Evolutionary conservation across 1,139 yeast genomes (phyloP).

Genomic region (Groenewaldozyma auringiensis): DNA sequence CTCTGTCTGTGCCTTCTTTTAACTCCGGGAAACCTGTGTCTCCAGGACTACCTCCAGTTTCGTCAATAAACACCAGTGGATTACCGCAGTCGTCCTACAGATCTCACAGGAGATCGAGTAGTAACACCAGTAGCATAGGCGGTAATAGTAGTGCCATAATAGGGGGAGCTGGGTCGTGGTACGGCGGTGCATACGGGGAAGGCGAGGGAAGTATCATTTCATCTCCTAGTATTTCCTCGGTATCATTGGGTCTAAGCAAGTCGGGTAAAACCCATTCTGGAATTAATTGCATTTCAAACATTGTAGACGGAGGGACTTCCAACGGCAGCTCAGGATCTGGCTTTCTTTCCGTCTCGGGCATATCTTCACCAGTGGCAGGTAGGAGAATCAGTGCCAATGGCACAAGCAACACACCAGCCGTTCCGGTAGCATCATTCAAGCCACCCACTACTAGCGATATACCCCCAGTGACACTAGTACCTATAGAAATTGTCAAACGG

Average conservation of each 20-base stretch:
- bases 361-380: neutral
- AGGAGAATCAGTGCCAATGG: conserved; percentile 4
- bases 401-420: neutral
- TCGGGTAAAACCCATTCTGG: neutral
- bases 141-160: neutral
- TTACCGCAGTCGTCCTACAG: neutral
- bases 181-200: neutral
- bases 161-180: neutral
- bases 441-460: conserved; percentile 78
- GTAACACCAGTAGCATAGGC: conserved; percentile 1
- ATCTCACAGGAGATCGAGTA: neutral
- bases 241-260: neutral
- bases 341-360: neutral
- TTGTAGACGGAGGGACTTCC: neutral
- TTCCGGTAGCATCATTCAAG: conserved; percentile 32
- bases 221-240: neutral
- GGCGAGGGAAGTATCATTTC: conserved; percentile 1
- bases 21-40: neutral
- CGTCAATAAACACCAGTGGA: neutral
- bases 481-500: conserved; percentile 45
- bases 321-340: neutral
- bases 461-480: conserved; percentile 69
- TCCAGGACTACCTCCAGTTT: neutral
- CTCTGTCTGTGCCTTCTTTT: neutral
- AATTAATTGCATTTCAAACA: neutral